phyloP scores from a whole-genome alignment of 2,329 filamentous ascomycete species.

The Furcasterigmium furcatum region DNA sequence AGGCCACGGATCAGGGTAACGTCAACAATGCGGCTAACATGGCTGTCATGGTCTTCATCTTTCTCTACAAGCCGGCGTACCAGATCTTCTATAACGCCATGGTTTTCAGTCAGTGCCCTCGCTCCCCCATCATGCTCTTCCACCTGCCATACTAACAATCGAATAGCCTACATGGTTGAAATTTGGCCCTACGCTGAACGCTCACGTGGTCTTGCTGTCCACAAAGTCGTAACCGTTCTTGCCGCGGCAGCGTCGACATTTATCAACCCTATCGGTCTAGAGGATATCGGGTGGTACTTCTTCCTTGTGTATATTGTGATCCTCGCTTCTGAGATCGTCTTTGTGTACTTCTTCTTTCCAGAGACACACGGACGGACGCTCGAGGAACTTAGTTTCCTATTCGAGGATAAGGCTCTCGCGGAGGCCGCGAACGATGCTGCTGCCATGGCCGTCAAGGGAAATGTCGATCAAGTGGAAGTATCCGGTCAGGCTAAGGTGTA shows the following conservation, averaged over 20 bases:
- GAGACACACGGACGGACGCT: constrained; percentile 73
- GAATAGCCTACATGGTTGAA: constrained; percentile 50
- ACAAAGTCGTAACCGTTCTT: constrained; percentile 12
- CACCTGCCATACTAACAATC: background rate
- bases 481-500: background rate
- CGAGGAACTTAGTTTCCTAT: constrained; percentile 48
- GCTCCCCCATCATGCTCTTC: constrained; percentile 18
- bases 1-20: constrained; percentile 19
- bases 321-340: constrained; percentile 14
- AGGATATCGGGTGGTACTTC: constrained; percentile 1
- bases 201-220: constrained; percentile 47
- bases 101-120: constrained; percentile 42
- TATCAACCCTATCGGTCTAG: constrained; percentile 4
- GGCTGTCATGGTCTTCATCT: constrained; percentile 50
- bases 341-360: constrained; percentile 75
- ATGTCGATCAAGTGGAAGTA: constrained; percentile 2
- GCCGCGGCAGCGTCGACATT: constrained; percentile 1
- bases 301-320: constrained; percentile 6
- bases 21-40: constrained; percentile 26
- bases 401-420: constrained; percentile 21
- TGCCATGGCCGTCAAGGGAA: constrained; percentile 17
- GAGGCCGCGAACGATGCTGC: constrained; percentile 17
- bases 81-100: constrained; percentile 59
- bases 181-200: constrained; percentile 55
- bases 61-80: constrained; percentile 49